phyloP scores from a whole-genome alignment of 441 rosid species.

The Pelargonium australe region DNA sequence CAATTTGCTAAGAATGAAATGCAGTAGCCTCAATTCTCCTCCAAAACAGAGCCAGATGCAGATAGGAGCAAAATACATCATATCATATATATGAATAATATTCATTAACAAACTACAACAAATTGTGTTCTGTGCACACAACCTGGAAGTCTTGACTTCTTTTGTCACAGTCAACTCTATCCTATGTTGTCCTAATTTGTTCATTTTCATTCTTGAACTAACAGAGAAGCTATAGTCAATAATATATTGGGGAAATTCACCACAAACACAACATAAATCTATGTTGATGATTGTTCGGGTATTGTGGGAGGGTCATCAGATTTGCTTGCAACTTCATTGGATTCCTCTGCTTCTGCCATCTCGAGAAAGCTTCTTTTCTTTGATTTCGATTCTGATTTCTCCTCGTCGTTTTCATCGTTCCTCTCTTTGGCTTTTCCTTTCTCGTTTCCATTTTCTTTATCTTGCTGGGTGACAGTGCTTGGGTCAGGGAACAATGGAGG shows the following conservation, averaged over 20 bases:
- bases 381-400: conserved; percentile 32
- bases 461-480: conserved; percentile 27
- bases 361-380: conserved; percentile 61
- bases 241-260: neutral
- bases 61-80: too few species aligned
- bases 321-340: conserved; percentile 34
- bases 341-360: conserved; percentile 32
- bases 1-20: too few species aligned
- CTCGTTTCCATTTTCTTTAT: conserved; percentile 25
- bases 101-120: too few species aligned
- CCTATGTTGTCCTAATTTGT: neutral
- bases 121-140: neutral
- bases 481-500: conserved; percentile 52
- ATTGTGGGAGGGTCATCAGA: conserved; percentile 28
- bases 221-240: neutral
- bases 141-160: neutral
- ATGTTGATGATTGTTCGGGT: conserved; percentile 20
- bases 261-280: neutral
- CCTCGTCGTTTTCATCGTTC: conserved; percentile 27
- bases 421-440: conserved; percentile 27
- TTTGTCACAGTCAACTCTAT: conserved; percentile 3
- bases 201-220: neutral
- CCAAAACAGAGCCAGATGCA: too few species aligned
- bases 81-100: too few species aligned
- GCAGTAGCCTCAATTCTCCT: too few species aligned